Percentiles rank a stretch among this genome's conserved stretches.
phyloP scores from a whole-genome alignment of 139 green algal genomes.

The Limnomonas spitsbergensis region DNA sequence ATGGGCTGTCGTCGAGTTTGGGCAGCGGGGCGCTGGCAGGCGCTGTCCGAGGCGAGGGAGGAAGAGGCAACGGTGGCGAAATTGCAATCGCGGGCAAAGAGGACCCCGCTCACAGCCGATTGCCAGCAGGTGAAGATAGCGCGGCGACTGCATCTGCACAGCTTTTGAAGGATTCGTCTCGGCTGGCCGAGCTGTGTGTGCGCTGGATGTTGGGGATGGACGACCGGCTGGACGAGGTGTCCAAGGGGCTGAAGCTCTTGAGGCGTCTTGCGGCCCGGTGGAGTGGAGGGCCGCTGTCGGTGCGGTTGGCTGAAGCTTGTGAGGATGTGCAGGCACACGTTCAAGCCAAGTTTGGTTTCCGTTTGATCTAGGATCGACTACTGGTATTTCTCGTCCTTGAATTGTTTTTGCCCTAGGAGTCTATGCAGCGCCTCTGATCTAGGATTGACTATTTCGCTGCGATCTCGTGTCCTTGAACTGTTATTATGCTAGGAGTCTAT shows the following conservation, averaged over 20 bases:
- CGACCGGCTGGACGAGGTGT: conserved; percentile 1
- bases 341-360: background rate
- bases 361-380: too few relatives aligned
- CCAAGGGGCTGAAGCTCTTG: background rate
- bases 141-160: background rate
- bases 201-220: background rate
- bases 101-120: background rate
- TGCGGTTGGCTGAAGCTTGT: background rate
- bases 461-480: too few relatives aligned
- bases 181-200: background rate
- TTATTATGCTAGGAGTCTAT: too few relatives aligned
- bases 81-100: background rate
- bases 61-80: background rate
- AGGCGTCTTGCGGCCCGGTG: background rate
- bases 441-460: too few relatives aligned
- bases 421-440: too few relatives aligned
- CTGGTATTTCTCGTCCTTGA: too few relatives aligned
- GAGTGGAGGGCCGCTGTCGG: background rate
- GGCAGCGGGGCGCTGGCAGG: too few relatives aligned
- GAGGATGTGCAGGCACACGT: background rate
- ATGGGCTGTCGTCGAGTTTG: too few relatives aligned
- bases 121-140: background rate
- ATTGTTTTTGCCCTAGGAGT: too few relatives aligned
- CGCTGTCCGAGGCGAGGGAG: background rate
- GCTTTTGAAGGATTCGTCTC: too few relatives aligned